Evolutionary conservation across 2,329 filamentous ascomycete genomes (phyloP).

Genomic region (Aspergillus latus): DNA sequence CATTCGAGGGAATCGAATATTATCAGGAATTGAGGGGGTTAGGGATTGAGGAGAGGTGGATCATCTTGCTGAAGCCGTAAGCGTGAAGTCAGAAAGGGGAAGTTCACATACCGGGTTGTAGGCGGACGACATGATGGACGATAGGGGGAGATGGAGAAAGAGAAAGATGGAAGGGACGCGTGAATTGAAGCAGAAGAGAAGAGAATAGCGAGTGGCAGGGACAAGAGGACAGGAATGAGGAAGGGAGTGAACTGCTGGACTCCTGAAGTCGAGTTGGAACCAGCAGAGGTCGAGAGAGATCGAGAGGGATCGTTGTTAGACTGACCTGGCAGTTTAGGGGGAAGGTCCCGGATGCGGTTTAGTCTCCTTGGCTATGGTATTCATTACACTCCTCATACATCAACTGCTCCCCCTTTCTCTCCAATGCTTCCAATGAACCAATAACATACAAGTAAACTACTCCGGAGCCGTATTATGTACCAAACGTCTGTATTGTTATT

Average conservation of each 20-base stretch:
- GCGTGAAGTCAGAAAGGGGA: constrained; percentile 24
- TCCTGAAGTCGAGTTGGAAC: constrained; percentile 19
- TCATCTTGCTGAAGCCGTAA: constrained; percentile 17
- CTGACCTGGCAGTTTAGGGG: constrained; percentile 20
- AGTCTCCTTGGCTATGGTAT: constrained; percentile 27
- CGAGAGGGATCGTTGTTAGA: constrained; percentile 11
- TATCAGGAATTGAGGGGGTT: constrained; percentile 21
- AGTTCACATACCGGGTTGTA: constrained; percentile 53
- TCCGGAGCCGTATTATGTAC: constrained; percentile 16
- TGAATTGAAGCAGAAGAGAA: constrained; percentile 16
- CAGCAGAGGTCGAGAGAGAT: constrained; percentile 6
- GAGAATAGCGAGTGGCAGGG: constrained; percentile 24
- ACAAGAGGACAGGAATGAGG: constrained; percentile 16
- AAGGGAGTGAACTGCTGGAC: constrained; percentile 17
- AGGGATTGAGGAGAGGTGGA: constrained; percentile 17
- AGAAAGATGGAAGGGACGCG: constrained; percentile 19
- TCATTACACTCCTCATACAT: constrained; percentile 27
- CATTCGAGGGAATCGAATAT: not conserved
- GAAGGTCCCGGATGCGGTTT: constrained; percentile 21
- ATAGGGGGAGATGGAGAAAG: constrained; percentile 24
- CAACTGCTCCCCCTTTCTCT: constrained; percentile 15
- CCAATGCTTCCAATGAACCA: constrained; percentile 2
- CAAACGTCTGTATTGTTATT: constrained; percentile 5
- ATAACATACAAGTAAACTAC: constrained; percentile 5
- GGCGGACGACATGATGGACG: constrained; percentile 53